Percentiles rank a stretch among this genome's conserved stretches.
Evolutionary conservation across 768 basidiomycete genomes (phyloP).

Genomic region (Rhizopogon vulgaris): DNA sequence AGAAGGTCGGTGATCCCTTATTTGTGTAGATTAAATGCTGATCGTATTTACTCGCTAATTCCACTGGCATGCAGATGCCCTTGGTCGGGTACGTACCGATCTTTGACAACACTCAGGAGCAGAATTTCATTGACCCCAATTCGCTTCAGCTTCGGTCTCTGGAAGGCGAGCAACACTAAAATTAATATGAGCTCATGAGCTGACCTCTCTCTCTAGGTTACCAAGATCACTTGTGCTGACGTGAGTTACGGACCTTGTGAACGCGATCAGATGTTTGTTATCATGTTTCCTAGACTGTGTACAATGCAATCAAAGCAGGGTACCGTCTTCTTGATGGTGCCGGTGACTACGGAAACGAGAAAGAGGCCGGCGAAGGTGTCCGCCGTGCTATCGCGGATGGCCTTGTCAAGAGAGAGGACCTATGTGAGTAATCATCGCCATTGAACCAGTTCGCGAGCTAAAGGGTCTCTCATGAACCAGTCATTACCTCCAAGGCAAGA

Average conservation of each 20-base stretch:
- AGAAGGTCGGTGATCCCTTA: constrained; percentile 36
- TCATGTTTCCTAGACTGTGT: constrained; percentile 50
- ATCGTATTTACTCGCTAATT: background rate
- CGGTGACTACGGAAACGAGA: constrained; percentile 87
- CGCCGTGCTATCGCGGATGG: constrained; percentile 74
- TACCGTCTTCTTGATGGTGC: constrained; percentile 87
- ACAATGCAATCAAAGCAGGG: constrained; percentile 79
- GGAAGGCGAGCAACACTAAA: constrained; percentile 46
- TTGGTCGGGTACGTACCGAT: constrained; percentile 46
- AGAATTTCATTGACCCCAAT: constrained; percentile 3
- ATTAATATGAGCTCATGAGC: background rate
- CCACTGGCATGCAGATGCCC: constrained; percentile 60
- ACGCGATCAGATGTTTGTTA: background rate
- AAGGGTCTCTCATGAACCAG: constrained; percentile 26
- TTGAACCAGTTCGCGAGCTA: background rate
- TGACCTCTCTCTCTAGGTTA: constrained; percentile 35
- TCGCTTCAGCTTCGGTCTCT: constrained; percentile 54
- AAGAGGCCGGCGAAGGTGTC: constrained; percentile 75
- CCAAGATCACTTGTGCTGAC: constrained; percentile 53
- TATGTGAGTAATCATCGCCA: constrained; percentile 47
- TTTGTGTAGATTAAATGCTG: background rate
- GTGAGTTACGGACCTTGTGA: constrained; percentile 27
- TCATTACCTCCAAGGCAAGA: constrained; percentile 76
- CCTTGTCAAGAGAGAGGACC: constrained; percentile 80
- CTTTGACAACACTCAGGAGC: background rate